Percentiles rank a stretch among this genome's conserved stretches.
These are phyloP conservation scores for Boechera stricta DNA, from an alignment of 345 rosid species.

Conservation along the genomic window DNA sequence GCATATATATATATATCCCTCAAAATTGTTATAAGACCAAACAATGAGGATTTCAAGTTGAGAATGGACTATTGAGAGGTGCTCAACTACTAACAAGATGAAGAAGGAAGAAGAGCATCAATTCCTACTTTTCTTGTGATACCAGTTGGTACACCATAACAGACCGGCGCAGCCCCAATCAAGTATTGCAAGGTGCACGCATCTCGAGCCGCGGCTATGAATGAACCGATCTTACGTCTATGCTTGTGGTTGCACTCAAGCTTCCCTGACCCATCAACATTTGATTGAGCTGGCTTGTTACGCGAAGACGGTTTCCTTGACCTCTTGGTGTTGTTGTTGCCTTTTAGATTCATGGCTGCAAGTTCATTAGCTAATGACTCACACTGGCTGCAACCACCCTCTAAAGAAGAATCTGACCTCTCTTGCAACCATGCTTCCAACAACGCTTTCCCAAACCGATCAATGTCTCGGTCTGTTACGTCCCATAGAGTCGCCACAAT, in stretches of 20 bases:
- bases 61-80: neutral
- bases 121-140: constrained; percentile 59
- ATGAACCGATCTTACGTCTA: constrained; percentile 72
- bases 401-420: constrained; percentile 52
- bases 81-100: constrained; percentile 17
- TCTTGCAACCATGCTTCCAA: constrained; percentile 79
- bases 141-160: constrained; percentile 93
- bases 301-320: constrained; percentile 52
- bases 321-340: constrained; percentile 43
- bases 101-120: constrained; percentile 34
- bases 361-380: constrained; percentile 57
- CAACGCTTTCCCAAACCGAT: constrained; percentile 83
- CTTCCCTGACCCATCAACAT: constrained; percentile 28
- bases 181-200: constrained; percentile 71
- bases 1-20: constrained; percentile 1
- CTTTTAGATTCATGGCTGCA: constrained; percentile 57
- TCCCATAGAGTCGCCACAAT: constrained; percentile 92
- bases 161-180: constrained; percentile 94
- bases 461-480: constrained; percentile 91
- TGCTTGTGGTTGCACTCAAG: constrained; percentile 50
- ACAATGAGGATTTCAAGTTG: neutral
- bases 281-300: constrained; percentile 47
- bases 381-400: constrained; percentile 51
- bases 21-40: constrained; percentile 10
- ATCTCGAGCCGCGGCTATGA: constrained; percentile 78